These are phyloP conservation scores for Rhamnella rubrinervis DNA, from an alignment of 331 rosid species.

Conservation along the genomic window DNA sequence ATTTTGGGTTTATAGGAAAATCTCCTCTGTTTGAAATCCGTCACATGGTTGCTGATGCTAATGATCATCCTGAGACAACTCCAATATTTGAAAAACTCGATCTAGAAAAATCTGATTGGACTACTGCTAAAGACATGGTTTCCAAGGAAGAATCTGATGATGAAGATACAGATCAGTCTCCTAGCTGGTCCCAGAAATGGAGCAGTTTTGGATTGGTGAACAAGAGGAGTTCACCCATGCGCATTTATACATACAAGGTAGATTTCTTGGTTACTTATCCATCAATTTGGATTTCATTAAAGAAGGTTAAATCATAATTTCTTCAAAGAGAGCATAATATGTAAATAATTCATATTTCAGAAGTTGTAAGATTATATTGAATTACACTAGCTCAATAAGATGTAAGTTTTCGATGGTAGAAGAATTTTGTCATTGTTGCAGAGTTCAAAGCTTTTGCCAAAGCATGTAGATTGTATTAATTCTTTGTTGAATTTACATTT, in stretches of 20 bases:
- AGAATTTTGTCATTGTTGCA: constrained; percentile 10
- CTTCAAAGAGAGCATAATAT: background rate
- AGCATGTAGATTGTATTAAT: constrained; percentile 10
- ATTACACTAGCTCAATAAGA: constrained; percentile 12
- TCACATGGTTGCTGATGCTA: constrained; percentile 49
- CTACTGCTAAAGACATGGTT: constrained; percentile 25
- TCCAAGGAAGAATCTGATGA: constrained; percentile 45
- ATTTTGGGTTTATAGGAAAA: constrained; percentile 49
- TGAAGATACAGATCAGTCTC: constrained; percentile 42
- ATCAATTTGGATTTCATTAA: background rate
- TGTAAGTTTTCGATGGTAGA: constrained; percentile 5
- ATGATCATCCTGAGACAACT: constrained; percentile 43
- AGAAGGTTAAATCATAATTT: background rate
- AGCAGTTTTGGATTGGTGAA: constrained; percentile 41
- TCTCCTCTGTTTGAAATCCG: constrained; percentile 85
- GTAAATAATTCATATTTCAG: background rate
- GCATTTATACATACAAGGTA: constrained; percentile 82
- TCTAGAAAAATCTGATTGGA: constrained; percentile 36
- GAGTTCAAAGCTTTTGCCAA: constrained; percentile 7
- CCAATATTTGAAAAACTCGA: constrained; percentile 39
- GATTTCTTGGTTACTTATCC: constrained; percentile 11
- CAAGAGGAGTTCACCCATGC: constrained; percentile 60
- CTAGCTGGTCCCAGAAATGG: constrained; percentile 40
- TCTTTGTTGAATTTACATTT: constrained; percentile 18
- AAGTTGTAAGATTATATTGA: background rate